Percentiles rank a stretch among this genome's conserved stretches.
Evolutionary conservation across 2,329 filamentous ascomycete species (phyloP).

Genomic region (Tothia fuscella): DNA sequence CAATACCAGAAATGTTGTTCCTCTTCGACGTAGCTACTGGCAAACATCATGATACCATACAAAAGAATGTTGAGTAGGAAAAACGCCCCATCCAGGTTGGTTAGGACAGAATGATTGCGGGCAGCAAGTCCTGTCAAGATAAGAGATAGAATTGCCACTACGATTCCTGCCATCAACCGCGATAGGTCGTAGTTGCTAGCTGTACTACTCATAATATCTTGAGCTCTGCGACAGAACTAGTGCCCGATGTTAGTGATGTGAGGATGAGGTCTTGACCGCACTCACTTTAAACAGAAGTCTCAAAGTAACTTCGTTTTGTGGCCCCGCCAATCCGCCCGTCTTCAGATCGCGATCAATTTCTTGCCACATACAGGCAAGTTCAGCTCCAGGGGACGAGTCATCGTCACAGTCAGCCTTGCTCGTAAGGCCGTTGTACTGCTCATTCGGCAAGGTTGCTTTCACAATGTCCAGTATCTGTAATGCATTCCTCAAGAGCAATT

Average conservation of each 20-base stretch:
- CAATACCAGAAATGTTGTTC: conserved; percentile 99
- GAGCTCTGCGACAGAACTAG: conserved; percentile 58
- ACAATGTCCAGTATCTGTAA: conserved; percentile 69
- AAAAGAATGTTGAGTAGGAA: conserved; percentile 25
- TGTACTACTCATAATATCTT: conserved; percentile 72
- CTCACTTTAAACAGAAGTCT: neutral
- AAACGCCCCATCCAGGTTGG: conserved; percentile 38
- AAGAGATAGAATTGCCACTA: conserved; percentile 31
- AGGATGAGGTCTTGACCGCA: neutral
- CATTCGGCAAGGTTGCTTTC: conserved; percentile 54
- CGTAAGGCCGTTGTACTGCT: conserved; percentile 34
- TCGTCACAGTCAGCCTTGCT: conserved; percentile 13
- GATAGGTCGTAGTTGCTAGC: conserved; percentile 82
- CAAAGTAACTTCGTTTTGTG: neutral
- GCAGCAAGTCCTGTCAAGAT: conserved; percentile 20
- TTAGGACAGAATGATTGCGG: conserved; percentile 24
- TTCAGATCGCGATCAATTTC: conserved; percentile 6
- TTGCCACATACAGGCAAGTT: conserved; percentile 59
- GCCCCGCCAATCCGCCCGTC: conserved; percentile 20
- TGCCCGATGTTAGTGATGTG: neutral
- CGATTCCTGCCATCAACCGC: conserved; percentile 41
- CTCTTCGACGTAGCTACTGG: conserved; percentile 94
- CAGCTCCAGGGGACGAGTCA: conserved; percentile 18
- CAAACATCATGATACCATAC: conserved; percentile 90
- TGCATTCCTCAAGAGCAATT: conserved; percentile 66